phyloP scores from a whole-genome alignment of 192 early-diverging fungal species.

The Umbelopsis isabellina region DNA sequence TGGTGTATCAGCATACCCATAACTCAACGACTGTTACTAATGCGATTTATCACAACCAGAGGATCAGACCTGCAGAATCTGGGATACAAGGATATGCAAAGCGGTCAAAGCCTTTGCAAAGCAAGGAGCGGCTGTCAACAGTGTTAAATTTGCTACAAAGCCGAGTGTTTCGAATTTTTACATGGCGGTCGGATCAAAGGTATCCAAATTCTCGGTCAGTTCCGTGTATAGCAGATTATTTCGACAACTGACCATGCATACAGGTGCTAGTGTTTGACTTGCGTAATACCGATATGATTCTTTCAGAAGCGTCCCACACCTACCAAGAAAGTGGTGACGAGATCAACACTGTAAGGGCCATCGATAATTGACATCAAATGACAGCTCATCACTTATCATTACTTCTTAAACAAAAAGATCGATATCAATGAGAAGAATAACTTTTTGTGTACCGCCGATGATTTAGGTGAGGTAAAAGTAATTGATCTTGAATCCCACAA shows the following conservation, averaged over 20 bases:
- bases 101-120: slow-evolving; percentile 27
- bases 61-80: slow-evolving; percentile 38
- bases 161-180: slow-evolving; percentile 20
- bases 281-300: slow-evolving; percentile 38
- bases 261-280: slow-evolving; percentile 50
- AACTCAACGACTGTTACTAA: background rate
- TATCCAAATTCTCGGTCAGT: background rate
- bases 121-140: slow-evolving; percentile 23
- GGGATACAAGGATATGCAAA: slow-evolving; percentile 25
- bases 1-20: background rate
- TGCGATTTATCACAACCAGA: background rate
- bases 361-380: background rate
- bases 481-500: slow-evolving; percentile 52
- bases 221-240: background rate
- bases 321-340: slow-evolving; percentile 53
- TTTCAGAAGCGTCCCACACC: slow-evolving; percentile 31
- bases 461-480: slow-evolving; percentile 49
- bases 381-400: background rate
- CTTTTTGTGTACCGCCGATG: slow-evolving; percentile 50
- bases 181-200: slow-evolving; percentile 40
- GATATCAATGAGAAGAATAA: slow-evolving; percentile 51
- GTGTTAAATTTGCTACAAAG: slow-evolving; percentile 27
- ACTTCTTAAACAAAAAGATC: slow-evolving; percentile 37
- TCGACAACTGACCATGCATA: slow-evolving; percentile 9
- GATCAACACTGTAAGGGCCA: slow-evolving; percentile 46